Percentiles rank a stretch among this genome's conserved stretches.
phyloP scores from a whole-genome alignment of 108 stramenopile species.

The Skeletonema potamos region DNA sequence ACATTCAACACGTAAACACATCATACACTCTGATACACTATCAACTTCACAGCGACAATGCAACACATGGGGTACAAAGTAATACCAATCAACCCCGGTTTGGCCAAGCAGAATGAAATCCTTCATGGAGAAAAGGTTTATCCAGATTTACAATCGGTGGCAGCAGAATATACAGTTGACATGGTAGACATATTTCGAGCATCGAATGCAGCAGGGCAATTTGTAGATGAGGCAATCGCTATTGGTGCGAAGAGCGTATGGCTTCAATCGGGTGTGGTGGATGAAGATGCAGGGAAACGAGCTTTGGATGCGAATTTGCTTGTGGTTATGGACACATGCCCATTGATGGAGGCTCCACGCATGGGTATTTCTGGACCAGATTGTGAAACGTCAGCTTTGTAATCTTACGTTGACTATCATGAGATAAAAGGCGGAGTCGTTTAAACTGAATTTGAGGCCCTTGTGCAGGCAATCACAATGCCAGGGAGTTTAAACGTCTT shows the following conservation, averaged over 20 bases:
- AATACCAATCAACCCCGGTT: slow-evolving; percentile 79
- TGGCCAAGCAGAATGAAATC: slow-evolving; percentile 59
- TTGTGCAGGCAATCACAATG: too few relatives aligned
- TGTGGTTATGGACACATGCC: slow-evolving; percentile 81
- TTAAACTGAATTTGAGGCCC: too few relatives aligned
- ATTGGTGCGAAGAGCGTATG: slow-evolving; percentile 78
- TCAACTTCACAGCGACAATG: slow-evolving; percentile 11
- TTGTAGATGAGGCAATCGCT: slow-evolving; percentile 81
- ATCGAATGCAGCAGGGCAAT: slow-evolving; percentile 58
- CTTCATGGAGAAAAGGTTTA: slow-evolving; percentile 71
- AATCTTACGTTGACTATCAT: too few relatives aligned
- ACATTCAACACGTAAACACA: background rate
- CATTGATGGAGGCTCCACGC: slow-evolving; percentile 64
- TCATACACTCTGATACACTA: background rate
- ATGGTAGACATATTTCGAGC: slow-evolving; percentile 87
- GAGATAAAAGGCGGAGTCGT: too few relatives aligned
- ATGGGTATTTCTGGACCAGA: slow-evolving; percentile 55
- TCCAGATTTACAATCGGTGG: slow-evolving; percentile 54
- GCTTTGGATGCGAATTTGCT: slow-evolving; percentile 73
- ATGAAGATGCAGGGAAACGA: slow-evolving; percentile 70
- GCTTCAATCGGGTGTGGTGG: slow-evolving; percentile 80
- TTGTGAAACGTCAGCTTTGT: slow-evolving; percentile 1
- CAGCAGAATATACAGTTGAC: slow-evolving; percentile 54
- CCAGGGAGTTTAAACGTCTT: too few relatives aligned
- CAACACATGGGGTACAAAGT: slow-evolving; percentile 70